Evolutionary conservation across 176 grass and related monocot genomes (phyloP), one percentile per base, ranked within the genome.

Genomic region (Oryza australiensis): DNA sequence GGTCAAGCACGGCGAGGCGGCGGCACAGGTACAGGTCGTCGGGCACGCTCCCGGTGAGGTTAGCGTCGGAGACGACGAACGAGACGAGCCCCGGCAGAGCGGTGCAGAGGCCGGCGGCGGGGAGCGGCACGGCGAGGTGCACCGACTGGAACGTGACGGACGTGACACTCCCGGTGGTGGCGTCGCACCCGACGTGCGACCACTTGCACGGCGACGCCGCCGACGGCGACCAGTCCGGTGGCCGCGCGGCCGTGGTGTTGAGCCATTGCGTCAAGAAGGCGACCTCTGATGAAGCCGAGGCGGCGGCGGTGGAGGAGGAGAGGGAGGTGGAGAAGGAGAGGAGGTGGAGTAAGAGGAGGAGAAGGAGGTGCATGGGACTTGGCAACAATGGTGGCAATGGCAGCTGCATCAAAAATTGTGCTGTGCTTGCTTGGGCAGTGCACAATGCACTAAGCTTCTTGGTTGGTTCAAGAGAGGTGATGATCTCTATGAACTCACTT

Each of bases 211-310:
- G 92, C 3, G 89, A 91, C 3, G 81, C 1, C 0, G 89, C 32
- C 9, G 87, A 16, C 5, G 90, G 85, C 12, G 86, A 83, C 96
- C 96, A 98, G 68, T 98, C 91, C 48, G 90, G 76, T 5, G 84
- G 80, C 0, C 80, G 66, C 15, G 86, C 43, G 30, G 82, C n/a
- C 66, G 86, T 80, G 46, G 89, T 66, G 75, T 86, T 91, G 2
- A 98, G 87, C 96, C 96, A 98, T 77, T 85, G 22, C 68, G 73
- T 88, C 12, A 98, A 73, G 82, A 90, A 90, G 12, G 86, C 60
- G 57, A 83, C 96, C 92, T 95, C 65, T 0, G 65, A 3, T 0
- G 81, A 66, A 11, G 0, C 26, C 0, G 28, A 2, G 3, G 42
- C 18, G 0, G 45, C 12, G n/a, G 64, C 3, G 3, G 76, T 0